Base-by-base conservation (phyloP, 208 protist genomes). In the Trypanosomatidae sp. region DNA sequence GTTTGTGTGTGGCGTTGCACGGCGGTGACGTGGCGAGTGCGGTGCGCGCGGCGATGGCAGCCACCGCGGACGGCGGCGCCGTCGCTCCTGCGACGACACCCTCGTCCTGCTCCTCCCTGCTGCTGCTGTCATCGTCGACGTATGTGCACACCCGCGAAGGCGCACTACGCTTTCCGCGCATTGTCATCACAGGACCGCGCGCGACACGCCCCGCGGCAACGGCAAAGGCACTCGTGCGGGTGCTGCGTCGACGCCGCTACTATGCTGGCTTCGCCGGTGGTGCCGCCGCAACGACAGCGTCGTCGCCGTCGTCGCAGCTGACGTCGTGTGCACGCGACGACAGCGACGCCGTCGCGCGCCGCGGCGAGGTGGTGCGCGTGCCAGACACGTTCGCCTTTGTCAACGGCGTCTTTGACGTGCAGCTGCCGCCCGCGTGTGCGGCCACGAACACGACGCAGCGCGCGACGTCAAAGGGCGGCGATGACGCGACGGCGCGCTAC, bases 121-220 rank as follows among this genome's bases (percentile, higher is more conserved):
- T n/a, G n/a, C n/a, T n/a, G n/a, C n/a, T n/a, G n/a, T n/a, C n/a
- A n/a, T n/a, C n/a, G n/a, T n/a, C n/a, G n/a, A n/a, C n/a, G n/a
- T n/a, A n/a, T n/a, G n/a, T n/a, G n/a, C n/a, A n/a, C n/a, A n/a
- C 26, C 15, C 15, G 19, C 6, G 38, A 18, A 33, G 48, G 6
- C 28, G 32, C 46, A 11, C 8, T 88, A 46, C 47, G 61, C 21
- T 90, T 66, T 45, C 81, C 81, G 5, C 81, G 76, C 24, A 90
- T 86, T 43, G 43, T 81, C 28, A 78, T 90, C 57, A 52, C 62
- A 0, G 81, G 75, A 0, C 81, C 81, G 1, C 48, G 61, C 20
- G 3, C 35, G 27, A 32, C 15, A 0, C 47, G 46, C 0, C 66
- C 66, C 13, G 69, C 56, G 16, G 43, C 40, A 7, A 56, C 45